A percentile compares a stretch with the other conserved stretches of the same genome.
Conservation (phyloP, 441 rosid genomes). For the Gossypium gossypioides region DNA sequence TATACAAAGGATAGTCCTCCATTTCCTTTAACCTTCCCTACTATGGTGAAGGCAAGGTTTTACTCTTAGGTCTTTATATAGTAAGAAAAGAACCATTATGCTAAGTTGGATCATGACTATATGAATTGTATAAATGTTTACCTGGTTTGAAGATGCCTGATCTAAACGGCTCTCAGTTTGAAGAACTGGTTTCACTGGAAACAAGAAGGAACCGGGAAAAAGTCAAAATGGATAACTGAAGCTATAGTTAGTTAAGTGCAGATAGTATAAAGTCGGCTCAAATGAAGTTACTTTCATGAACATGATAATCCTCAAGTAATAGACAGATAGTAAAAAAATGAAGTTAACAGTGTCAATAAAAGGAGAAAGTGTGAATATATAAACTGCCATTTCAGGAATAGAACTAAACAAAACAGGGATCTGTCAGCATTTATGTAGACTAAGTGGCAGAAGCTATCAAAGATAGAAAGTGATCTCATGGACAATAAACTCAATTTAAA, state of each 20-base stretch:
- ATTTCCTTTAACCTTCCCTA: neutral
- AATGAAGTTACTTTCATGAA: neutral
- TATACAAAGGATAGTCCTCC: neutral
- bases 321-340: neutral
- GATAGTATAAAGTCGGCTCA: neutral
- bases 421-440: neutral
- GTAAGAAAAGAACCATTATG: neutral
- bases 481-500: neutral
- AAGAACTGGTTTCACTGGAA: slow-evolving; percentile 31
- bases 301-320: neutral
- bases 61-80: neutral
- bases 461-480: neutral
- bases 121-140: slow-evolving; percentile 15
- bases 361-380: neutral
- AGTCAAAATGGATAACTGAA: slow-evolving; percentile 6
- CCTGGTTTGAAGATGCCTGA: slow-evolving; percentile 40
- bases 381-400: neutral
- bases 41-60: neutral
- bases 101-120: neutral
- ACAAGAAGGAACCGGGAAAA: slow-evolving; percentile 7
- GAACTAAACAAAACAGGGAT: neutral
- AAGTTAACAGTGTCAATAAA: neutral
- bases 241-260: neutral
- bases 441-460: neutral
- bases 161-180: slow-evolving; percentile 26